These are phyloP conservation scores for Alnus glutinosa DNA, from an alignment of 306 rosid genomes.

Conservation along the genomic window DNA sequence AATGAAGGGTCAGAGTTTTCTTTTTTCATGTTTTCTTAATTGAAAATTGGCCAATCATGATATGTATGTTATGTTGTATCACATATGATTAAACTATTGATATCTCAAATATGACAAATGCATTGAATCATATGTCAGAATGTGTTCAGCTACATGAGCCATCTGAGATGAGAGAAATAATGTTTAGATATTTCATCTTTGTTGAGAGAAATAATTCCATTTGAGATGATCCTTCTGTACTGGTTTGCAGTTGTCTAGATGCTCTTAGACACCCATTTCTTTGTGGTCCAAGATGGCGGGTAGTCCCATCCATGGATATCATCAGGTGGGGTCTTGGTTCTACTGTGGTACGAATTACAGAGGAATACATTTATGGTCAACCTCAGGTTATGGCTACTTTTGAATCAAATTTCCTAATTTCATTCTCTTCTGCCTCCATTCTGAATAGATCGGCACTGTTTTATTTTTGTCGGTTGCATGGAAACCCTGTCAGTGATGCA, in stretches of 20 bases:
- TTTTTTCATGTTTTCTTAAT: conserved; percentile 20
- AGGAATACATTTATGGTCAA: conserved; percentile 87
- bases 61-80: neutral
- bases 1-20: conserved; percentile 24
- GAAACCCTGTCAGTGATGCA: neutral
- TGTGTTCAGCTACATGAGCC: neutral
- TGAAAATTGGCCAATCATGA: conserved; percentile 17
- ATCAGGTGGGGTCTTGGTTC: conserved; percentile 99
- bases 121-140: neutral
- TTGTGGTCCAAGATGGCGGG: conserved; percentile 98
- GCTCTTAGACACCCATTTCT: conserved; percentile 98
- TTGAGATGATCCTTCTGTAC: conserved; percentile 13
- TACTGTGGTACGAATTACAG: conserved; percentile 81
- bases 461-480: neutral
- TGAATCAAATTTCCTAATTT: conserved; percentile 5
- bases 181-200: conserved; percentile 19
- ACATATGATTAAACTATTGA: neutral
- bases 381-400: conserved; percentile 65
- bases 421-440: conserved; percentile 2
- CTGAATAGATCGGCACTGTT: neutral
- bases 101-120: neutral
- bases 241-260: conserved; percentile 79
- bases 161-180: too few relatives aligned
- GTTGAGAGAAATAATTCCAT: conserved; percentile 10
- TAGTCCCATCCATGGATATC: conserved; percentile 79